phyloP scores from a whole-genome alignment of 768 basidiomycete genomes.

The Lentinula detonsa region DNA sequence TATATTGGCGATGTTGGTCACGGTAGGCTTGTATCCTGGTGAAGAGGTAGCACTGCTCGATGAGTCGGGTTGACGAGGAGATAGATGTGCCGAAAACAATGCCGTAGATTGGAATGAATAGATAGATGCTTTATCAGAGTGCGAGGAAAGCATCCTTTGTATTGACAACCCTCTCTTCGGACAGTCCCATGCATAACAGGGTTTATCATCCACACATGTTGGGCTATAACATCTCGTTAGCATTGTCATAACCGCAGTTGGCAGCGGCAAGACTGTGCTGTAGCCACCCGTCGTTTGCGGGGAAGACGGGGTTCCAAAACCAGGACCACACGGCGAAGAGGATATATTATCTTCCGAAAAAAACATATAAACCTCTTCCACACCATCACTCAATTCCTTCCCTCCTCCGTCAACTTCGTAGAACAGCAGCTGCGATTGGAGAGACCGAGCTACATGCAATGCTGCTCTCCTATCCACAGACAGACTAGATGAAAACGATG shows the following conservation, averaged over 20 bases:
- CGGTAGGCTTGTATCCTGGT: not conserved
- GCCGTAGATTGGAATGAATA: conserved; percentile 18
- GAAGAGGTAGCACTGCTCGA: too few relatives aligned
- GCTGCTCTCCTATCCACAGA: conserved; percentile 67
- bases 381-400: conserved; percentile 75
- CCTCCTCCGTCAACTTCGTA: conserved; percentile 96
- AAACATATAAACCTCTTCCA: conserved; percentile 93
- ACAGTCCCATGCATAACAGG: conserved; percentile 83
- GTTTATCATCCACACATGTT: conserved; percentile 71
- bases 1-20: not conserved
- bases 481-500: not conserved
- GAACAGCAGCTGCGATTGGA: conserved; percentile 92
- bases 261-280: conserved; percentile 38
- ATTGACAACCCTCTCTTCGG: conserved; percentile 49
- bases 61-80: not conserved
- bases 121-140: not conserved
- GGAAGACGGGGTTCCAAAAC: not conserved
- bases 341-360: conserved; percentile 61
- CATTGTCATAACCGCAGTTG: conserved; percentile 86
- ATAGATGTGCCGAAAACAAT: conserved; percentile 17
- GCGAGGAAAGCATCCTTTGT: conserved; percentile 1
- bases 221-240: conserved; percentile 89
- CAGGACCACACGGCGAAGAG: conserved; percentile 17
- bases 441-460: conserved; percentile 80
- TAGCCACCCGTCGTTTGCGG: conserved; percentile 35